phyloP scores from a whole-genome alignment of 305 asterid genomes.

The Galium porrigens region DNA sequence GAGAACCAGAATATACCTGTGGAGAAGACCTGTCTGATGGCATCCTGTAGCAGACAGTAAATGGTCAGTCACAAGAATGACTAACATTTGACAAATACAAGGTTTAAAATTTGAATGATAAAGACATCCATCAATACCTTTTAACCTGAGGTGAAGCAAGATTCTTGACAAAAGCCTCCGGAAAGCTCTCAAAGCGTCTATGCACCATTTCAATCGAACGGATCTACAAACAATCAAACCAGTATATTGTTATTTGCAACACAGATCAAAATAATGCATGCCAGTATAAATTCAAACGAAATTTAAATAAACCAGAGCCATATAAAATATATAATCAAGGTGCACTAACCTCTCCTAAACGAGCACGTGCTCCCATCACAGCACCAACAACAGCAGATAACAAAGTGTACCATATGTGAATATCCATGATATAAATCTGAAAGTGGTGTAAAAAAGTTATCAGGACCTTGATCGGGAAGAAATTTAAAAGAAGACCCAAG shows the following conservation, averaged over 20 bases:
- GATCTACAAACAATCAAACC: slow-evolving; percentile 34
- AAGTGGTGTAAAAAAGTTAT: slow-evolving; percentile 1
- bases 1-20: slow-evolving; percentile 33
- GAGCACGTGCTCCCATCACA: slow-evolving; percentile 89
- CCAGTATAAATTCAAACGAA: background rate
- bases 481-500: background rate
- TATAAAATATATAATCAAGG: background rate
- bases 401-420: slow-evolving; percentile 84
- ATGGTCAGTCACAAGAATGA: slow-evolving; percentile 4
- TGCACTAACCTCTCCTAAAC: slow-evolving; percentile 71
- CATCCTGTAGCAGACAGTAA: slow-evolving; percentile 37
- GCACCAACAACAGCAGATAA: slow-evolving; percentile 92
- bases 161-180: slow-evolving; percentile 75
- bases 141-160: slow-evolving; percentile 57
- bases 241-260: too few relatives aligned
- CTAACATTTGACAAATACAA: background rate
- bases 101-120: background rate
- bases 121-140: slow-evolving; percentile 24
- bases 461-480: background rate
- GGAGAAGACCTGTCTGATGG: slow-evolving; percentile 46
- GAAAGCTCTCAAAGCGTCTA: slow-evolving; percentile 93
- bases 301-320: slow-evolving; percentile 1
- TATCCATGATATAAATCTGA: slow-evolving; percentile 92
- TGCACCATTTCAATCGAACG: slow-evolving; percentile 96
- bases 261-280: background rate